Percentiles rank a stretch among this genome's conserved stretches.
phyloP scores from a whole-genome alignment of 129 eudicot genomes.

The Deinandra increscens region DNA sequence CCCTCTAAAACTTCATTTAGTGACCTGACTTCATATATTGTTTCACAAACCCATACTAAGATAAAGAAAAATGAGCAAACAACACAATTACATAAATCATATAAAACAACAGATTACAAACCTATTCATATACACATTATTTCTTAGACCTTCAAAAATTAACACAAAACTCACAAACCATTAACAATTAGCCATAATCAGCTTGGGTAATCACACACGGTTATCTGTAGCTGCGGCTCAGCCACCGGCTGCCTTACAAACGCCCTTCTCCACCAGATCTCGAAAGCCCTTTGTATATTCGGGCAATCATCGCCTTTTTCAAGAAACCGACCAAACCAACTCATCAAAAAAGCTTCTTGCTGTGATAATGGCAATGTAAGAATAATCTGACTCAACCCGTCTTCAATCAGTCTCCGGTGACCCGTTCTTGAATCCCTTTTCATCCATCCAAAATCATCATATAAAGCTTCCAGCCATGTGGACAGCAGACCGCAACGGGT shows the following conservation, averaged over 20 bases:
- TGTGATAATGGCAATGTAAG: slow-evolving; percentile 66
- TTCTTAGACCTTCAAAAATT: not conserved
- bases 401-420: slow-evolving; percentile 78
- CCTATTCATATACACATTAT: slow-evolving; percentile 23
- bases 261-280: slow-evolving; percentile 95
- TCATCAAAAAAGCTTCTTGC: slow-evolving; percentile 66
- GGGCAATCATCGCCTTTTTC: slow-evolving; percentile 92
- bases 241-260: slow-evolving; percentile 64
- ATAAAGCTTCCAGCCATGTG: slow-evolving; percentile 94
- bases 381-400: slow-evolving; percentile 73
- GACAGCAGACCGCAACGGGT: slow-evolving; percentile 56
- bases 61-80: not conserved
- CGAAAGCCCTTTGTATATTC: slow-evolving; percentile 81
- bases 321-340: slow-evolving; percentile 89
- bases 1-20: too few species aligned
- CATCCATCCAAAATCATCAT: slow-evolving; percentile 89
- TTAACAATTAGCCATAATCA: slow-evolving; percentile 27
- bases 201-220: slow-evolving; percentile 63
- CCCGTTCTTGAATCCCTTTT: slow-evolving; percentile 50
- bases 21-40: too few species aligned
- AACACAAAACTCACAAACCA: not conserved
- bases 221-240: slow-evolving; percentile 68
- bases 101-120: slow-evolving; percentile 4
- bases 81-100: slow-evolving; percentile 14
- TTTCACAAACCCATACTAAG: too few species aligned